Conservation (phyloP, 2,329 filamentous ascomycete species). For the Thielaviopsis ethacetica region DNA sequence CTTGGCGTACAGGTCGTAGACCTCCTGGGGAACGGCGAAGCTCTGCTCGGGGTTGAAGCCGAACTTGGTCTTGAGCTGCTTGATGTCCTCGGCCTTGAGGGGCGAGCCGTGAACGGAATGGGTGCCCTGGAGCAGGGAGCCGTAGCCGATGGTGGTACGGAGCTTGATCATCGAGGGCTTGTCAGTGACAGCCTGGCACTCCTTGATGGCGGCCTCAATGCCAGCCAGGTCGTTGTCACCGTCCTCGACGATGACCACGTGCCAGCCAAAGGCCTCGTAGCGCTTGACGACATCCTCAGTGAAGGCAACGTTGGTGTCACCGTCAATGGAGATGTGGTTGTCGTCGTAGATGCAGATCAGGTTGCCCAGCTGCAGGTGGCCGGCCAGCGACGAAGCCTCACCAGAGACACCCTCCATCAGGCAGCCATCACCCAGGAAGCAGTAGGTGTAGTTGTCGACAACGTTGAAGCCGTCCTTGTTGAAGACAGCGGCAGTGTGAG, state of each 20-base stretch:
- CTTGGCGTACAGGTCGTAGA: constrained; percentile 83
- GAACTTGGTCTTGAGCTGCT: constrained; percentile 86
- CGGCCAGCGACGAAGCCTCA: constrained; percentile 82
- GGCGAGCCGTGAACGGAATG: constrained; percentile 92
- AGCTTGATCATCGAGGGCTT: constrained; percentile 97
- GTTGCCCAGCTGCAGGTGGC: constrained; percentile 95
- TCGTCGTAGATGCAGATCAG: constrained; percentile 95
- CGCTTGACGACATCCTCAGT: constrained; percentile 92
- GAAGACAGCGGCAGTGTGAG: constrained; percentile 77
- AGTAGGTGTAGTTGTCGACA: constrained; percentile 92
- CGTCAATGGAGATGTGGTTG: constrained; percentile 93
- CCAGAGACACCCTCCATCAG: constrained; percentile 94
- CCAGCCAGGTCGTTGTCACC: constrained; percentile 75
- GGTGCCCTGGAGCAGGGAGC: constrained; percentile 83
- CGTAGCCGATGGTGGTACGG: constrained; percentile 92
- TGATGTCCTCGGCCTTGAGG: constrained; percentile 85
- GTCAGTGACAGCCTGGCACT: constrained; percentile 75
- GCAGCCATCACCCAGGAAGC: constrained; percentile 95
- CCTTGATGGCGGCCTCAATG: constrained; percentile 78
- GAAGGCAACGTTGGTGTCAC: constrained; percentile 90
- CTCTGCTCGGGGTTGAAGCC: constrained; percentile 89
- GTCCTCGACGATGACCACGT: constrained; percentile 67
- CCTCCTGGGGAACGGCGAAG: constrained; percentile 86
- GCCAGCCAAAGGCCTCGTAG: constrained; percentile 96
- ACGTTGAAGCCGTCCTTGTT: constrained; percentile 92